Evolutionary conservation across 371 early-diverging fungal genomes (phyloP), one percentile per base, ranked within the genome.

Genomic region (Mortierella sp.): DNA sequence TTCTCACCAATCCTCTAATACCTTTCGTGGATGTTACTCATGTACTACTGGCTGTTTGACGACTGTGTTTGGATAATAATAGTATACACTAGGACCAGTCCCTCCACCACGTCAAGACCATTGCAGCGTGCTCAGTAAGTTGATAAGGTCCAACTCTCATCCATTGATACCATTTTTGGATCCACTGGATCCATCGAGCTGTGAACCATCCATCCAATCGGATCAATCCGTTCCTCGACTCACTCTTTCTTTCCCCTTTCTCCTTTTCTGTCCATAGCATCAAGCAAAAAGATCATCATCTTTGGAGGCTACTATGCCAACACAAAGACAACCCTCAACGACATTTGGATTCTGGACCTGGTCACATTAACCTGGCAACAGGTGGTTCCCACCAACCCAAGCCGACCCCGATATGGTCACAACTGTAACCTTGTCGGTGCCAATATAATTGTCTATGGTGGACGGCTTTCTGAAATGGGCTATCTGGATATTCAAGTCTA

Each of bases 61-160:
- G 9, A 37, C 9, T 37, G 3, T 3, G 5, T 37, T 37, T 37
- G 37, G 37, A 37, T 37, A 37, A 37, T 37, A 37, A 37, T 28
- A 75, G 67, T 23, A 68, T 1, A 77, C 77, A 4, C 15, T 72
- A 4, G 72, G 72, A 9, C 14, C 47, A 2, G 46, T 62, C 19
- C 77, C 77, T 16, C 47, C 58, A 30, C 50, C 61, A 5, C 77
- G 77, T 21, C 68, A 72, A 11, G 62, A 71, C 25, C 77, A 77
- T 43, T 77, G 77, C 63, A 72, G 72, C 45, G 77, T 77, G 28
- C 53, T 77, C 14, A 77, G 72, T 72, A 77, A 67, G 65, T 63
- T 26, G 45, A 47, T 0, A 18, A n/a, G 1, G 53, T 26, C 12
- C 11, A 23, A 4, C 53, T 53, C 23, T 53, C 11, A 23, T 23